phyloP scores from a whole-genome alignment of 2,329 filamentous ascomycete species.

The Zarea fungicola region DNA sequence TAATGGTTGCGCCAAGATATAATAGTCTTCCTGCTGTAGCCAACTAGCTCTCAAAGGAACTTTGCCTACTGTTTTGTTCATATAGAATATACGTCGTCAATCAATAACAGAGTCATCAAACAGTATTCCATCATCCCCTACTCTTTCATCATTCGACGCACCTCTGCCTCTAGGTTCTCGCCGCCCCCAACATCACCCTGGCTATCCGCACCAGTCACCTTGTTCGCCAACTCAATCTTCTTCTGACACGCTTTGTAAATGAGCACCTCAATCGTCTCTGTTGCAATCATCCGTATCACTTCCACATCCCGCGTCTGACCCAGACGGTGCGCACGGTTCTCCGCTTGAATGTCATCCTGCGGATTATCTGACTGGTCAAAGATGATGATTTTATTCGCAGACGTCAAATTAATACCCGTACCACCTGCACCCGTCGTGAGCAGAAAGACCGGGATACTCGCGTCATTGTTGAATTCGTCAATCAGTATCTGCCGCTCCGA shows the following conservation, averaged over 20 bases:
- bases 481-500: slow-evolving; percentile 80
- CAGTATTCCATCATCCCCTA: slow-evolving; percentile 14
- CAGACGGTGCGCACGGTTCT: slow-evolving; percentile 92
- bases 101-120: too few species aligned
- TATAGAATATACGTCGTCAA: too few species aligned
- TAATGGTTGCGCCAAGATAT: too few species aligned
- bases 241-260: slow-evolving; percentile 88
- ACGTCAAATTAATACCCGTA: slow-evolving; percentile 93
- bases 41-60: too few species aligned
- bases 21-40: too few species aligned
- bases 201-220: slow-evolving; percentile 40
- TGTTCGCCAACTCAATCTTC: slow-evolving; percentile 80
- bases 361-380: slow-evolving; percentile 98
- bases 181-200: slow-evolving; percentile 25
- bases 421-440: slow-evolving; percentile 91
- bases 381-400: slow-evolving; percentile 95
- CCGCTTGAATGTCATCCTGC: slow-evolving; percentile 96
- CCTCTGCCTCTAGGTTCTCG: slow-evolving; percentile 38
- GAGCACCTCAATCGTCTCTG: slow-evolving; percentile 83
- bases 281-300: slow-evolving; percentile 77
- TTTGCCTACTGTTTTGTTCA: too few species aligned
- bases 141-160: slow-evolving; percentile 38
- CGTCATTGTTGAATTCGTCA: slow-evolving; percentile 74
- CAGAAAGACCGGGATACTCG: slow-evolving; percentile 80
- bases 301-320: slow-evolving; percentile 89